These are phyloP conservation scores for Pseudozyma flocculosa DNA, from an alignment of 1,284 basidiomycete species.

Conservation along the genomic window DNA sequence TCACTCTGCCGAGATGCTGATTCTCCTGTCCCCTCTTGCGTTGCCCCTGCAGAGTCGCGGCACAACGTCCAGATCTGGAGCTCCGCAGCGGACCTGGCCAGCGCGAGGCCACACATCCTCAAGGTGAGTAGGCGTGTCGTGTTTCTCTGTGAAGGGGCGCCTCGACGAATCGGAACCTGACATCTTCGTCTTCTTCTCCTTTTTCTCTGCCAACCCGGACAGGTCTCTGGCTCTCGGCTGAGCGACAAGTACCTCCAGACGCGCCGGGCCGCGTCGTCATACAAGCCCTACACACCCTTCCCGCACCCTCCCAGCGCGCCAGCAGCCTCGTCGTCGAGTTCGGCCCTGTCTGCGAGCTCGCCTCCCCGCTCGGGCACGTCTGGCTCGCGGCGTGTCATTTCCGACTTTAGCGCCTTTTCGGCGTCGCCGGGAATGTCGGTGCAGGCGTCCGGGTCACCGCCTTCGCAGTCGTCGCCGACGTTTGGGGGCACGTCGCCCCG, in stretches of 20 bases:
- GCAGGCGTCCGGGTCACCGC: slow-evolving; percentile 30
- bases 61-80: slow-evolving; percentile 89
- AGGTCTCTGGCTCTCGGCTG: slow-evolving; percentile 62
- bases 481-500: slow-evolving; percentile 16
- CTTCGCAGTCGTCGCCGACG: slow-evolving; percentile 6
- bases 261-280: slow-evolving; percentile 35
- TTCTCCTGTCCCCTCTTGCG: background rate
- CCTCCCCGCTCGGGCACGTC: background rate
- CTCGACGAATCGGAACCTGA: too few relatives aligned
- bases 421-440: slow-evolving; percentile 48
- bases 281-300: slow-evolving; percentile 38
- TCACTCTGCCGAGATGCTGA: background rate
- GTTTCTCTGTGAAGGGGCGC: too few relatives aligned
- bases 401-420: slow-evolving; percentile 47
- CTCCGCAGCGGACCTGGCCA: slow-evolving; percentile 70
- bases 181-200: too few relatives aligned
- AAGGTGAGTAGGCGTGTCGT: background rate
- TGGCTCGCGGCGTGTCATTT: slow-evolving; percentile 40
- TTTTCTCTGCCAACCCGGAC: background rate
- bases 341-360: slow-evolving; percentile 5
- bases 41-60: slow-evolving; percentile 67
- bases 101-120: slow-evolving; percentile 74
- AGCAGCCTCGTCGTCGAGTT: slow-evolving; percentile 1
- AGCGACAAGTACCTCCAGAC: slow-evolving; percentile 52
- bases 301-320: slow-evolving; percentile 27